Conservation (phyloP, 202 grass and related monocot genomes). For the Schoenoplectus tabernaemontani region DNA sequence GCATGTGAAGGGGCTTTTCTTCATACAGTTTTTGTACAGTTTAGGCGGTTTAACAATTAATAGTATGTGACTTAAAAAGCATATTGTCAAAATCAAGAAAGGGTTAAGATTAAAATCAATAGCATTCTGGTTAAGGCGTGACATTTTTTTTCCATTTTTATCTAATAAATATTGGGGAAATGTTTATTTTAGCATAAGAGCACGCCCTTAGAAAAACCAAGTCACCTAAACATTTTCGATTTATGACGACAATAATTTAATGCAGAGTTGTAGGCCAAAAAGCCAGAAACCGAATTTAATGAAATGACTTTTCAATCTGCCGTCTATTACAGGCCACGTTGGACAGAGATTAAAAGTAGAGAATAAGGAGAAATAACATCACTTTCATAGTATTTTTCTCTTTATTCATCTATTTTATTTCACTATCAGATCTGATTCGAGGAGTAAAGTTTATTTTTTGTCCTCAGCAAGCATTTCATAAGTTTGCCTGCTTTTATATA, state of each 20-base stretch:
- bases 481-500: too few species aligned
- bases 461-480: too few species aligned
- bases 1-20: not conserved
- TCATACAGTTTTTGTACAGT: not conserved
- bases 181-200: not conserved
- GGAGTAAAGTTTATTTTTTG: too few species aligned
- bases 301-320: not conserved
- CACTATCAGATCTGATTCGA: too few species aligned
- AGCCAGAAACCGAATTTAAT: not conserved
- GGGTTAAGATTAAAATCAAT: not conserved
- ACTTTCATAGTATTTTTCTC: not conserved
- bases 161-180: not conserved
- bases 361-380: not conserved
- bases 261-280: not conserved
- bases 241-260: not conserved
- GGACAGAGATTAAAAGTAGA: not conserved
- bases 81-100: not conserved
- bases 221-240: not conserved
- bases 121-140: not conserved
- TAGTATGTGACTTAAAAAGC: too few species aligned
- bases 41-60: not conserved
- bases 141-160: not conserved
- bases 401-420: not conserved
- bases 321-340: not conserved
- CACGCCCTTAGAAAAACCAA: not conserved